phyloP scores from a whole-genome alignment of 345 rosid genomes.

The Viola odorata region DNA sequence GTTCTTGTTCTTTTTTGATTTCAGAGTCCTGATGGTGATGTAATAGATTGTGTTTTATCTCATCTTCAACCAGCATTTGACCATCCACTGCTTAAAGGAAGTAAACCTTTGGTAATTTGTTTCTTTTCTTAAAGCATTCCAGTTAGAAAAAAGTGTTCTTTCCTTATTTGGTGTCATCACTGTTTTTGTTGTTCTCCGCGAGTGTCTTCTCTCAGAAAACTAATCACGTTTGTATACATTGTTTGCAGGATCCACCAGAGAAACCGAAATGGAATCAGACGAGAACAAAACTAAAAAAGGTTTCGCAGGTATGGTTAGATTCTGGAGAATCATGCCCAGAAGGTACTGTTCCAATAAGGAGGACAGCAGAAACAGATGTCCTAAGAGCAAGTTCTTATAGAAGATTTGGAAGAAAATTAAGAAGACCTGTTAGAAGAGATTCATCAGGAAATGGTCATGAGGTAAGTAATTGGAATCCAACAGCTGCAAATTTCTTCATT shows the following conservation, averaged over 20 bases:
- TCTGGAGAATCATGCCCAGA: conserved; percentile 29
- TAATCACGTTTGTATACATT: background rate
- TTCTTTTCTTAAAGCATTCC: background rate
- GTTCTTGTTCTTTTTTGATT: conserved; percentile 3
- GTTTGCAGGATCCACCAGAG: conserved; percentile 23
- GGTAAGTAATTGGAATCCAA: conserved; percentile 5
- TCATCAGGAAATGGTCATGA: conserved; percentile 26
- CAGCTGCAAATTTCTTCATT: background rate
- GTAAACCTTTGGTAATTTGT: conserved; percentile 22
- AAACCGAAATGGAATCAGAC: conserved; percentile 23
- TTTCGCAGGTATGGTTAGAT: conserved; percentile 24
- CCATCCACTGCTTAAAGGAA: conserved; percentile 24
- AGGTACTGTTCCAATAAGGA: conserved; percentile 30
- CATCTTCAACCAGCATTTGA: conserved; percentile 38
- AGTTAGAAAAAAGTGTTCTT: background rate
- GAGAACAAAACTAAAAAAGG: conserved; percentile 4
- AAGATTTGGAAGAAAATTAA: conserved; percentile 24
- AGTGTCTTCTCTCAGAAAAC: background rate
- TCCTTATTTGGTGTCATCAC: background rate
- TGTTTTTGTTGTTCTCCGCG: background rate
- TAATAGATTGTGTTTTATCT: conserved; percentile 26
- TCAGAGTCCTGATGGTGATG: conserved; percentile 34
- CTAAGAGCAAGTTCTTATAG: conserved; percentile 18
- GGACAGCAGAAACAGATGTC: conserved; percentile 25
- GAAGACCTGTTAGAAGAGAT: conserved; percentile 26